Conservation (phyloP, 257 asterid genomes). For the Schizonepeta tenuifolia region DNA sequence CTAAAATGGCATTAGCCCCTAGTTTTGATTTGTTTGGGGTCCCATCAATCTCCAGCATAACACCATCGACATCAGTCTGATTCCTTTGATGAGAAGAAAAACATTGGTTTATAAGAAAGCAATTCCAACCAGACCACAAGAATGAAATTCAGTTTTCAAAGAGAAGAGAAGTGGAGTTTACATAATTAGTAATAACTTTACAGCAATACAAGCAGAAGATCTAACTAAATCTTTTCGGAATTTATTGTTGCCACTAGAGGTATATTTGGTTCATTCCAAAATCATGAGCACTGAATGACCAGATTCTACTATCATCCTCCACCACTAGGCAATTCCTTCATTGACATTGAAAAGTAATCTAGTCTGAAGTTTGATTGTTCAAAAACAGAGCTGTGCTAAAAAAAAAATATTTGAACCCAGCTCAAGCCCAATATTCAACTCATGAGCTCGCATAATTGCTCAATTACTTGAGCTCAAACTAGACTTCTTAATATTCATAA, state of each 20-base stretch:
- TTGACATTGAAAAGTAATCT: not conserved
- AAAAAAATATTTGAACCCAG: not conserved
- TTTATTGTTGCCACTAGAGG: not conserved
- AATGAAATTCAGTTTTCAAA: not conserved
- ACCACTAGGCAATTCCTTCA: slow-evolving; percentile 12
- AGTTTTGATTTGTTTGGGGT: slow-evolving; percentile 89
- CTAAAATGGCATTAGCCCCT: slow-evolving; percentile 97
- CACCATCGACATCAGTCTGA: slow-evolving; percentile 76
- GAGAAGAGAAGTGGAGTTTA: slow-evolving; percentile 3
- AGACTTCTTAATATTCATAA: not conserved
- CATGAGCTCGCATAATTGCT: not conserved
- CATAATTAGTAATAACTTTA: not conserved
- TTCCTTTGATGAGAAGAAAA: slow-evolving; percentile 51
- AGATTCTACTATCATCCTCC: slow-evolving; percentile 7
- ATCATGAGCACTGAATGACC: not conserved
- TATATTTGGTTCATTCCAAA: not conserved
- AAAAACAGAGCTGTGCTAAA: not conserved
- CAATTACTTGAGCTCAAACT: not conserved
- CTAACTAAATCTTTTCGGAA: slow-evolving; percentile 2
- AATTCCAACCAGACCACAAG: slow-evolving; percentile 11
- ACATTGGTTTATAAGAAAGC: slow-evolving; percentile 18
- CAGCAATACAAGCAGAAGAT: slow-evolving; percentile 10
- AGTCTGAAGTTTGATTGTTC: no score
- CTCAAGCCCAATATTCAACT: not conserved
- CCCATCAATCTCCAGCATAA: slow-evolving; percentile 95